Evolutionary conservation across 139 green algal species (phyloP).

Genomic region (Asterochloris sp.): DNA sequence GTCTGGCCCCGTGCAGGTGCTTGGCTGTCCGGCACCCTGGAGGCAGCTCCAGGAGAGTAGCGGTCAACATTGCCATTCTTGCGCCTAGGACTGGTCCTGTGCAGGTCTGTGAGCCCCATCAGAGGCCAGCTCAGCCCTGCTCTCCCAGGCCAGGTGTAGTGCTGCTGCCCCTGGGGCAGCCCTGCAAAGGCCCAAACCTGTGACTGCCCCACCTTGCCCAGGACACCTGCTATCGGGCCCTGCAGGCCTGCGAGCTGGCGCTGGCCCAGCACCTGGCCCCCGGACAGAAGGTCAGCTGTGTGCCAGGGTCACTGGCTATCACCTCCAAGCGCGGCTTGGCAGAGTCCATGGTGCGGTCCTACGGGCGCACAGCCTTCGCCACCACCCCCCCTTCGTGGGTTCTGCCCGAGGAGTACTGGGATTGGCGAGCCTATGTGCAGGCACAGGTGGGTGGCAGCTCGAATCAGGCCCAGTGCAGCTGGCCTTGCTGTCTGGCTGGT

Average conservation of each 20-base stretch:
- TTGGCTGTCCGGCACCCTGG: too few relatives aligned
- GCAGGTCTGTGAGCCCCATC: too few relatives aligned
- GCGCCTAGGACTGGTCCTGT: too few relatives aligned
- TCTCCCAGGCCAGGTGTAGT: too few relatives aligned
- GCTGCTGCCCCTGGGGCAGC: not conserved
- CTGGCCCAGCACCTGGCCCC: slow-evolving; percentile 18
- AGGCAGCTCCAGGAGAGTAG: too few relatives aligned
- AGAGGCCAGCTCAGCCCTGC: too few relatives aligned
- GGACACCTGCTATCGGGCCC: not conserved
- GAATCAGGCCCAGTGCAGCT: too few relatives aligned
- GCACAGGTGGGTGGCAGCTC: not conserved
- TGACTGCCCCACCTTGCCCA: too few relatives aligned
- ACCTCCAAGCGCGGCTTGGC: slow-evolving; percentile 51
- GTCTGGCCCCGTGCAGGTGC: too few relatives aligned
- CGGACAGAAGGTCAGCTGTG: slow-evolving; percentile 51
- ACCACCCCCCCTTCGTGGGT: slow-evolving; percentile 53
- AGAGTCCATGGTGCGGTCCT: slow-evolving; percentile 44
- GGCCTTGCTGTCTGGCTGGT: too few relatives aligned
- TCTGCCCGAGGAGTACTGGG: slow-evolving; percentile 56
- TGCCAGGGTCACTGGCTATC: slow-evolving; percentile 46
- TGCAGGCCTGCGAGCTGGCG: slow-evolving; percentile 33
- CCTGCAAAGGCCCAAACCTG: not conserved
- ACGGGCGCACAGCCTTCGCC: slow-evolving; percentile 37
- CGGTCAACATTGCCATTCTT: too few relatives aligned
- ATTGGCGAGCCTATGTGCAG: slow-evolving; percentile 31